Evolutionary conservation across 1,284 basidiomycete genomes (phyloP).

Genomic region (Ceratobasidium sp.): DNA sequence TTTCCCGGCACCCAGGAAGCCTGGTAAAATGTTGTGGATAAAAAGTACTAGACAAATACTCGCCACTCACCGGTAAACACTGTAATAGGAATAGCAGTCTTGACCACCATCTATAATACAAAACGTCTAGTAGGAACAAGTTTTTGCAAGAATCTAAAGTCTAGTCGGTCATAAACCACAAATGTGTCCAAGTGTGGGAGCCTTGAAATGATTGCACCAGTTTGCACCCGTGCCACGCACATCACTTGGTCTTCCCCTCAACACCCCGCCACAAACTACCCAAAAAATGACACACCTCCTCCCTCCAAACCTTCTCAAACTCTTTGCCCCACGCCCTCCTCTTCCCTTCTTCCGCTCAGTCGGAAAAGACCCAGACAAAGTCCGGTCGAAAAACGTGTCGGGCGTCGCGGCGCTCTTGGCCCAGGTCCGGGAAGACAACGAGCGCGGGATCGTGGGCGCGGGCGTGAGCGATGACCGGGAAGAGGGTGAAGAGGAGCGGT

Average conservation of each 20-base stretch:
- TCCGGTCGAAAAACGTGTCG: constrained; percentile 74
- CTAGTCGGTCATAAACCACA: neutral
- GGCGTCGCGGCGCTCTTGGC: constrained; percentile 81
- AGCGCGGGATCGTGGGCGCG: constrained; percentile 71
- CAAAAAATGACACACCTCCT: constrained; percentile 78
- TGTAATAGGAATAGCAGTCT: constrained; percentile 46
- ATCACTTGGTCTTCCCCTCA: constrained; percentile 49
- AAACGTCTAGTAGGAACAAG: neutral
- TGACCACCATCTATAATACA: constrained; percentile 16
- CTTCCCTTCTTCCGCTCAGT: constrained; percentile 87
- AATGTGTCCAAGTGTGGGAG: constrained; percentile 31
- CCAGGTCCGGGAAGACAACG: constrained; percentile 81
- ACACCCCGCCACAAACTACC: constrained; percentile 12
- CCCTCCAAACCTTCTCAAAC: constrained; percentile 92
- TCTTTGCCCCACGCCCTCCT: constrained; percentile 92
- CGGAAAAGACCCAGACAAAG: constrained; percentile 82
- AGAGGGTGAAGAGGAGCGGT: constrained; percentile 82
- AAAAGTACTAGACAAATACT: neutral
- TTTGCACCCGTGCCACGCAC: constrained; percentile 49
- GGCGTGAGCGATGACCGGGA: constrained; percentile 72
- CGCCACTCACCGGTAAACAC: constrained; percentile 47
- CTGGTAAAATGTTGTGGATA: constrained; percentile 32
- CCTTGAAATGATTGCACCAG: constrained; percentile 12
- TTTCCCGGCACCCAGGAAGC: constrained; percentile 57
- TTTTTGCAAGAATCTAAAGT: neutral